Conservation (phyloP, 2,329 filamentous ascomycete species). For the Pseudogymnoascus sp. region DNA sequence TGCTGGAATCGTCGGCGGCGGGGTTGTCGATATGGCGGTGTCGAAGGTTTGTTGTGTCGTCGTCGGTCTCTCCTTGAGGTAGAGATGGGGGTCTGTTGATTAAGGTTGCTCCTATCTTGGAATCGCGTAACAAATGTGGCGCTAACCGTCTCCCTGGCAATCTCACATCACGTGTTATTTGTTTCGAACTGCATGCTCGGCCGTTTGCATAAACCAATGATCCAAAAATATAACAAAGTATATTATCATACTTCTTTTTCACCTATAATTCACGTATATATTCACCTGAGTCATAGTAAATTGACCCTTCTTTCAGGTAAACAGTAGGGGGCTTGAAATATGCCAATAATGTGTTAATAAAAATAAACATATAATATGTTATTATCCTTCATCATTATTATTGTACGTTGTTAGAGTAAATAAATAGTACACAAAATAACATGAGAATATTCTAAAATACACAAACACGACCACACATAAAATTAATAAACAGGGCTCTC, state of each 20-base stretch:
- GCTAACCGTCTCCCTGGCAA: conserved; percentile 9
- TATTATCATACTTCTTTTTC: neutral
- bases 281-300: neutral
- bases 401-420: neutral
- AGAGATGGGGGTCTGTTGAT: conserved; percentile 6
- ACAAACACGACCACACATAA: too few relatives aligned
- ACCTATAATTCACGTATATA: neutral
- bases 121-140: conserved; percentile 9
- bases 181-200: neutral
- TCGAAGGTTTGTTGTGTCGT: conserved; percentile 10
- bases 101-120: conserved; percentile 9
- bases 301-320: neutral
- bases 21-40: conserved; percentile 9
- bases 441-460: too few relatives aligned
- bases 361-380: too few relatives aligned
- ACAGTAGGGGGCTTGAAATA: neutral
- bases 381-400: neutral
- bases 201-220: neutral
- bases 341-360: neutral
- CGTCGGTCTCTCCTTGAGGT: conserved; percentile 3
- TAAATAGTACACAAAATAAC: neutral
- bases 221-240: neutral
- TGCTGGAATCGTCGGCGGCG: neutral
- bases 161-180: neutral
- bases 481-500: neutral